Percentiles rank a stretch among this genome's conserved stretches.
phyloP scores from a whole-genome alignment of 352 stramenopile genomes.

The Blastocystis hominis region DNA sequence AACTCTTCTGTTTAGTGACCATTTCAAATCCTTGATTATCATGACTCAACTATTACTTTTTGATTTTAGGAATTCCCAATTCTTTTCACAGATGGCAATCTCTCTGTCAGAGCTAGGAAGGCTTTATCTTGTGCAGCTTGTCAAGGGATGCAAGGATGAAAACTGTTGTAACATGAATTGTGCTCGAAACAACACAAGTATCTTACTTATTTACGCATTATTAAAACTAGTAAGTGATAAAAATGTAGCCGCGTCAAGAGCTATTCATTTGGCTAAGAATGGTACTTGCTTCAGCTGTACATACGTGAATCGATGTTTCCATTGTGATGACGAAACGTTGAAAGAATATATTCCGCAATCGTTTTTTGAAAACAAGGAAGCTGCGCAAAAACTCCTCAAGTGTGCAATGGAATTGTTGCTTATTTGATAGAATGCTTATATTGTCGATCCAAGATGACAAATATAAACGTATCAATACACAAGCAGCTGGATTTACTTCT shows the following conservation, averaged over 20 bases:
- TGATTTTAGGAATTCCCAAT: constrained; percentile 7
- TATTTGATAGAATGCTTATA: constrained; percentile 21
- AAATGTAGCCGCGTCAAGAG: not conserved
- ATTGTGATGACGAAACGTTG: not conserved
- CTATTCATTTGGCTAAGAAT: constrained; percentile 23
- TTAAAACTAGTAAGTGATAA: constrained; percentile 1
- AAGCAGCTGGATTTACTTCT: not conserved
- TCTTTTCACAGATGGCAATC: not conserved
- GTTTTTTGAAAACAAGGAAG: not conserved
- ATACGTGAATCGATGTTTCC: constrained; percentile 3
- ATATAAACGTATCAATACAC: constrained; percentile 16
- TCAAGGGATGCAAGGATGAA: constrained; percentile 39
- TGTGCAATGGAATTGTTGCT: not conserved
- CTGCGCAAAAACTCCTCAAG: not conserved
- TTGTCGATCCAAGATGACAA: not conserved
- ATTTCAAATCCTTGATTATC: not conserved
- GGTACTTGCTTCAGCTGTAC: constrained; percentile 20
- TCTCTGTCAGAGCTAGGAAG: constrained; percentile 5
- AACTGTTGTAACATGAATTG: constrained; percentile 50
- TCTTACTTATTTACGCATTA: not conserved
- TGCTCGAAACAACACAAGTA: not conserved
- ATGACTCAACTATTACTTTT: not conserved
- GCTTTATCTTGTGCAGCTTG: constrained; percentile 15
- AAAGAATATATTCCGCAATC: not conserved
- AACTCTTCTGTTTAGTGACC: not conserved